Evolutionary conservation across 192 early-diverging fungal genomes (phyloP), one percentile per base, ranked within the genome.

Genomic region (Phycomyces nitens): DNA sequence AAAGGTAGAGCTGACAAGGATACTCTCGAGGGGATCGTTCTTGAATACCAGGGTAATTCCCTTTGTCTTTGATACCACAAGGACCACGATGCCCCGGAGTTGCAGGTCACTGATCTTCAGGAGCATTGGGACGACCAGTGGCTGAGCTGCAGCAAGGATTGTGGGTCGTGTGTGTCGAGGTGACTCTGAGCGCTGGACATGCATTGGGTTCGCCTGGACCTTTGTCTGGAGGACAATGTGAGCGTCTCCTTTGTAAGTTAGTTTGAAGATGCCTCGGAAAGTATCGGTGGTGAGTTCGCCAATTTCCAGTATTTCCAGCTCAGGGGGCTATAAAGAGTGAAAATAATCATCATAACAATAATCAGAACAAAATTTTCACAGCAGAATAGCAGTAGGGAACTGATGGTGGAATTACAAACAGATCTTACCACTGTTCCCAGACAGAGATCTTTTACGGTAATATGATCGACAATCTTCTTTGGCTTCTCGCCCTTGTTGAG

Each of bases 1-100:
- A 72, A 99, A 99, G 1, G 97, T 97, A n/a, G 94, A 96, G 60
- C 89, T 91, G 42, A 99, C 94, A 56, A 91, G 84, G 10, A 99
- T 89, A 0, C 86, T 89, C 49, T 98, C 95, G 23, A 99, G 71
- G 11, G 97, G 96, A 65, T 98, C 96, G 68, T 94, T 98, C 68
- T 97, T 95, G 68, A 99, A 98, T 16, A 93, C 94, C 51, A 99
- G 80, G 0, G 96, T 98, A 23, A 98, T 88, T 23, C 97, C 97
- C 69, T 91, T 92, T 53, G 88, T 80, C 73, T 96, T 92, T 64
- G 94, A 94, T 1, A 99, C 92, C 0, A 94, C 96, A 21, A 99
- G 79, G 5, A 94, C 94, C 23, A 96, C 84, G 55, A 98, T 96
- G 0, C 96, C 97, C 15, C 90, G 80, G 15, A 99, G 72, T 53